A percentile compares a stretch with the other conserved stretches of the same genome.
Conservation (phyloP, 23 red algal genomes). For the Gracilaria vermiculophylla region DNA sequence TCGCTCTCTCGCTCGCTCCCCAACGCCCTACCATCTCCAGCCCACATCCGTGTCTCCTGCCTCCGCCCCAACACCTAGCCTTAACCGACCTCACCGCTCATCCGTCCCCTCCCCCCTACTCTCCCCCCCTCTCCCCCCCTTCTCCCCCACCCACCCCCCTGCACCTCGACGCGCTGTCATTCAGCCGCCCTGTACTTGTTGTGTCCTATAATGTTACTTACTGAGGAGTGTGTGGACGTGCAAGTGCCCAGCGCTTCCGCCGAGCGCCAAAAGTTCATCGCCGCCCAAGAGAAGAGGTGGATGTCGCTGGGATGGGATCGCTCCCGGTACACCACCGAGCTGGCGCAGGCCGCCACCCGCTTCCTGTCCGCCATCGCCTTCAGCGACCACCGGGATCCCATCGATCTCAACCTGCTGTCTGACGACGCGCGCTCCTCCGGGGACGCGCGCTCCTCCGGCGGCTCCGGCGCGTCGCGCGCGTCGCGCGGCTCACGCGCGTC, state of each 20-base stretch:
- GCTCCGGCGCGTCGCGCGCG: not conserved
- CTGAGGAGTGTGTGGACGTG: conserved; percentile 36
- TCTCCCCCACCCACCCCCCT: not conserved
- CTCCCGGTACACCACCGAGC: conserved; percentile 38
- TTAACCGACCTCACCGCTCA: not conserved
- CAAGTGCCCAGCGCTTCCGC: conserved; percentile 44
- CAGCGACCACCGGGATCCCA: conserved; percentile 60
- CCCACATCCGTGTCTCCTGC: no score
- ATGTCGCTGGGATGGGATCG: conserved; percentile 60
- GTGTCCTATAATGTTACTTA: conserved; percentile 76
- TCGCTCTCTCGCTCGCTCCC: not conserved
- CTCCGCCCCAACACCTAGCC: not conserved
- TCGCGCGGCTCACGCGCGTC: conserved; percentile 2
- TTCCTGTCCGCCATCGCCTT: conserved; percentile 70
- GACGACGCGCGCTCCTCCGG: conserved; percentile 40
- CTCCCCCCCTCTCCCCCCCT: not conserved
- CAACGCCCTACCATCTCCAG: not conserved
- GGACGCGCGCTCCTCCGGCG: conserved; percentile 37
- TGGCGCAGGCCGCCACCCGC: conserved; percentile 28
- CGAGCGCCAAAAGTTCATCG: conserved; percentile 68
- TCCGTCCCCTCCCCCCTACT: not conserved
- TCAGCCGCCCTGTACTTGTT: no score
- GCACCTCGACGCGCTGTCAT: not conserved
- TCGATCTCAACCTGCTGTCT: conserved; percentile 56
- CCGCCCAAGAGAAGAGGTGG: conserved; percentile 59